These are phyloP conservation scores for Magnaporthales sp. DNA, from an alignment of 2,329 filamentous ascomycete species.

Conservation along the genomic window DNA sequence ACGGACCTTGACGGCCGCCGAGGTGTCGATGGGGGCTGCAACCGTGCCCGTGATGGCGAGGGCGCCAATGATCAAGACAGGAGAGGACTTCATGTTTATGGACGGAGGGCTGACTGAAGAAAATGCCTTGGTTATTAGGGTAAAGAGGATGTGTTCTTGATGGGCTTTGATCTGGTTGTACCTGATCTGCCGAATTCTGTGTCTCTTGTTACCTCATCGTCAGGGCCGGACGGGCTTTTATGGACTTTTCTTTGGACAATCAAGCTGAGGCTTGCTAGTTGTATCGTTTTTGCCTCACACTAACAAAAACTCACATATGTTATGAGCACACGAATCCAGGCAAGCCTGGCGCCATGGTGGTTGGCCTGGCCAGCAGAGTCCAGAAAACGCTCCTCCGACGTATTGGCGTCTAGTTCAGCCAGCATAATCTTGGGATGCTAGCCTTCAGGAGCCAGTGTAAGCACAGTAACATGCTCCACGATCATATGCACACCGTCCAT, in stretches of 20 bases:
- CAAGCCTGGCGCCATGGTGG: not conserved
- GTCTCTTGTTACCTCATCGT: not conserved
- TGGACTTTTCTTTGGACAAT: not conserved
- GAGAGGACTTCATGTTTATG: conserved; percentile 6
- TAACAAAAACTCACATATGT: not conserved
- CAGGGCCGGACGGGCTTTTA: not conserved
- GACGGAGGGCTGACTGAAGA: not conserved
- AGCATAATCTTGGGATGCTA: not conserved
- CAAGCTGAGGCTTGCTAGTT: not conserved
- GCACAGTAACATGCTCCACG: not conserved
- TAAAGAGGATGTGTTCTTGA: not conserved
- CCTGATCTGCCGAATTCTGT: not conserved
- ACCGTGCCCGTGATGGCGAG: conserved; percentile 6
- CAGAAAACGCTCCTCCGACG: not conserved
- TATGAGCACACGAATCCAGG: not conserved
- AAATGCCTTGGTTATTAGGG: not conserved
- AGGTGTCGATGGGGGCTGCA: conserved; percentile 3
- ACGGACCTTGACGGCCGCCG: not conserved
- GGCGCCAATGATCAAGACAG: conserved; percentile 1
- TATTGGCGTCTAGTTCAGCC: not conserved
- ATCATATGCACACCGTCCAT: not conserved
- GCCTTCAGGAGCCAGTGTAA: not conserved
- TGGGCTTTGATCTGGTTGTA: not conserved
- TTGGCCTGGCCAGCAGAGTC: not conserved
- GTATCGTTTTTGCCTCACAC: not conserved